These are phyloP conservation scores for Rauvolfia tetraphylla DNA, from an alignment of 257 asterid genomes.

Conservation along the genomic window DNA sequence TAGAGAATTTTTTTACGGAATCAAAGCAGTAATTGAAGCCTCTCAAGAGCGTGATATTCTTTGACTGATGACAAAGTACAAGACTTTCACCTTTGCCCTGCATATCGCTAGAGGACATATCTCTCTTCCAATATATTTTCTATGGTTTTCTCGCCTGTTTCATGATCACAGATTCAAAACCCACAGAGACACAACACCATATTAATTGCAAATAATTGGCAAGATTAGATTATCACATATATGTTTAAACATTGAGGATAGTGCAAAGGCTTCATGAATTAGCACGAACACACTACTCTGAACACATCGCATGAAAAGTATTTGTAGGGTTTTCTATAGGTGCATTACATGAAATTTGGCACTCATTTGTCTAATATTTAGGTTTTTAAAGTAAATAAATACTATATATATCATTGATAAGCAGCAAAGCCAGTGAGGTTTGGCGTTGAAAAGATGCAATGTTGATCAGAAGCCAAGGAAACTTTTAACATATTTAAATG, in stretches of 20 bases:
- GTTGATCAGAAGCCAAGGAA: too few species aligned
- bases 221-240: too few species aligned
- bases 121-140: not conserved
- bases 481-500: too few species aligned
- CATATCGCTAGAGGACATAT: not conserved
- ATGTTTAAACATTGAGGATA: not conserved
- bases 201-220: not conserved
- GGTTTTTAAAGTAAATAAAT: too few species aligned
- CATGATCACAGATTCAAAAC: not conserved
- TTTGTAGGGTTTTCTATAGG: not conserved
- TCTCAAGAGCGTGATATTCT: not conserved
- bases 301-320: not conserved
- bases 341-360: not conserved
- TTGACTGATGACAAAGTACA: too few species aligned
- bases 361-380: not conserved
- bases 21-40: slow-evolving; percentile 5
- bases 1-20: not conserved
- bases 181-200: not conserved
- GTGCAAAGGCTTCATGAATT: not conserved
- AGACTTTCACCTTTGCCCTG: not conserved
- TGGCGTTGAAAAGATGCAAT: too few species aligned
- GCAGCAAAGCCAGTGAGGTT: too few species aligned
- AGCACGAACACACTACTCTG: not conserved
- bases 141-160: not conserved
- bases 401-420: too few species aligned